phyloP scores from a whole-genome alignment of 139 green algal genomes.

The Asterochloris sp. region DNA sequence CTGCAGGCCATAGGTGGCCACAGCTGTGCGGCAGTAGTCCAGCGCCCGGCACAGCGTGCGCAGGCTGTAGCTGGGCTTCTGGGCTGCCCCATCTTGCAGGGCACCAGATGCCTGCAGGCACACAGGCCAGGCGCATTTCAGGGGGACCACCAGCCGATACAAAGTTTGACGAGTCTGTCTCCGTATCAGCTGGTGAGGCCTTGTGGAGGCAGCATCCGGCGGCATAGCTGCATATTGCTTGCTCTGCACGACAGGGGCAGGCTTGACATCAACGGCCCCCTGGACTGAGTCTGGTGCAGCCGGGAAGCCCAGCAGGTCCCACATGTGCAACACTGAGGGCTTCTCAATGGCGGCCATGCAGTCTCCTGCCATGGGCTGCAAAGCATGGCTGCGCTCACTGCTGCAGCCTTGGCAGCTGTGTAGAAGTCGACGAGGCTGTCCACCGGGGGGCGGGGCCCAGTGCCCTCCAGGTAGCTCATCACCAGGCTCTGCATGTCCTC shows the following conservation, averaged over 20 bases:
- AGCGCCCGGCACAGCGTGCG: constrained; percentile 89
- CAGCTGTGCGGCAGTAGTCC: constrained; percentile 72
- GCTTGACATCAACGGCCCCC: not conserved
- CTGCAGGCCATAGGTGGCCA: constrained; percentile 82
- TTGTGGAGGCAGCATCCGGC: not conserved
- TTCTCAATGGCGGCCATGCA: not conserved
- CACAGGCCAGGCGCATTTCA: no score
- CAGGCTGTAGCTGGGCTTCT: constrained; percentile 89
- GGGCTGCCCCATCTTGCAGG: constrained; percentile 81
- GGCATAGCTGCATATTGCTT: no score
- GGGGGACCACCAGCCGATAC: no score
- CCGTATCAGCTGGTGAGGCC: not conserved
- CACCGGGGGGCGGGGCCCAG: constrained; percentile 49
- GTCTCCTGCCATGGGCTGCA: not conserved
- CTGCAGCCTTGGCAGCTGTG: constrained; percentile 68
- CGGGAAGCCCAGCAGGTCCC: not conserved
- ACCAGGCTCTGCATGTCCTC: constrained; percentile 86
- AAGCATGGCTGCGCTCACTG: constrained; percentile 39
- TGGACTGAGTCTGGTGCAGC: not conserved
- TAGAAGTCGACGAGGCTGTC: constrained; percentile 93
- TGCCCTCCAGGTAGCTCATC: constrained; percentile 63
- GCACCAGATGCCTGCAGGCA: constrained; percentile 41
- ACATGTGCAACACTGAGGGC: not conserved
- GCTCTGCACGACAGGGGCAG: not conserved
- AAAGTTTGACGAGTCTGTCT: no score